Percentiles rank a stretch among this genome's conserved stretches.
These are phyloP conservation scores for Globisporangium alternatum DNA, from an alignment of 352 stramenopile species.

Conservation along the genomic window DNA sequence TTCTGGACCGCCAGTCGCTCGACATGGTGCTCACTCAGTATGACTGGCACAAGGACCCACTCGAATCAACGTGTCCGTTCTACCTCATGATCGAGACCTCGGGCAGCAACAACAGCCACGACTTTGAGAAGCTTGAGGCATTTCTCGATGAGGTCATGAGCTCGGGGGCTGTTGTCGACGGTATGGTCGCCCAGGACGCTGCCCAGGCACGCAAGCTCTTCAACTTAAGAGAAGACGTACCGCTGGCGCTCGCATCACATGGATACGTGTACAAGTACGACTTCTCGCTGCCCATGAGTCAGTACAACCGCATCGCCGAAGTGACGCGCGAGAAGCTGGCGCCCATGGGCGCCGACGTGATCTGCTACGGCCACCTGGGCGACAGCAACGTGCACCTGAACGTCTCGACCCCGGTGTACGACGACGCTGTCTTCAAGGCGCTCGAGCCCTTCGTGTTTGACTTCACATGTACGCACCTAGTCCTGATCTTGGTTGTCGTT, in stretches of 20 bases:
- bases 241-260: slow-evolving; percentile 73
- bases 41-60: slow-evolving; percentile 66
- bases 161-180: slow-evolving; percentile 80
- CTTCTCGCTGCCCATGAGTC: slow-evolving; percentile 89
- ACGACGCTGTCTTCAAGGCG: slow-evolving; percentile 55
- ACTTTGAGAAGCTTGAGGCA: slow-evolving; percentile 89
- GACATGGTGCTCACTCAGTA: slow-evolving; percentile 82
- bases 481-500: background rate
- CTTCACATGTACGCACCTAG: slow-evolving; percentile 54
- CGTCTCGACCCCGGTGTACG: slow-evolving; percentile 72
- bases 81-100: slow-evolving; percentile 97
- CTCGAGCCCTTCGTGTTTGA: slow-evolving; percentile 81
- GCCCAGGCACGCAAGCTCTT: slow-evolving; percentile 92
- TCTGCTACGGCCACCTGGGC: slow-evolving; percentile 94
- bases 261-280: slow-evolving; percentile 99
- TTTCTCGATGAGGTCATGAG: slow-evolving; percentile 80
- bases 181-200: slow-evolving; percentile 91
- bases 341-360: slow-evolving; percentile 45
- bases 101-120: slow-evolving; percentile 88
- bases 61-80: slow-evolving; percentile 66
- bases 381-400: slow-evolving; percentile 98
- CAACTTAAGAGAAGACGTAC: slow-evolving; percentile 93
- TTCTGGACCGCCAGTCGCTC: slow-evolving; percentile 91
- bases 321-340: slow-evolving; percentile 63
- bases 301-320: slow-evolving; percentile 92